Base-by-base conservation (phyloP, 2,329 filamentous ascomycete genomes). In the Zopfia rhizophila region DNA sequence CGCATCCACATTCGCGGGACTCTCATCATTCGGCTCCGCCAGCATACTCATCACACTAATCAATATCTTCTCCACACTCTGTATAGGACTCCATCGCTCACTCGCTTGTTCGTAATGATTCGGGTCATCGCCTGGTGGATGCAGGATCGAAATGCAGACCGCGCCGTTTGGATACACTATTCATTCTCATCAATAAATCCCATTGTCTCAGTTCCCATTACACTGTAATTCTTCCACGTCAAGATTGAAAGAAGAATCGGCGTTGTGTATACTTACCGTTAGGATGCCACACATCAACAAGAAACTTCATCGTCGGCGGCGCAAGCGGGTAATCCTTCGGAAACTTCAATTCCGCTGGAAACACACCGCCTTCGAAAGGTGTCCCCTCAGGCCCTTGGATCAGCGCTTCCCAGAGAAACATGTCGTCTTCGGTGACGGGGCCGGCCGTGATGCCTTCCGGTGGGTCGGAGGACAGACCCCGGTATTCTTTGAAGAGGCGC, bases 371-470 rank as follows among this genome's bases (percentile, higher is more conserved):
- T 95, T 72, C 93, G 63, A 96, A 99, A 1, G 94, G 94, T 1
- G 94, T 99, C 53, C 89, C 94, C 67, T 96, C 92, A 10, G 94
- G 94, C 0, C 94, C 94, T 73, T 96, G 88, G 65, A 99, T 97
- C 53, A 97, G 78, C 7, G 92, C 94, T 77, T 99, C 94, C 94
- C 94, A 99, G 66, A 90, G 80, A 63, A 97, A 89, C 68, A 97
- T 86, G 77, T 99, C 91, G 72, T 97, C 94, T 78, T 99, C 94
- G 56, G 84, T 89, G 51, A 97, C 80, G 23, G 94, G 94, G 14
- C 94, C 94, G 12, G 94, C 94, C 48, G 90, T 96, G 76, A 99
- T 97, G 72, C 94, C 94, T 52, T 97, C 93, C n/a, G 93, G 93
- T 0, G 93, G 91, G 75, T 95, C 94, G 67, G 91, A 93, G 54